These are phyloP conservation scores for Pholiota microspora DNA, from an alignment of 768 basidiomycete genomes.

Conservation along the genomic window DNA sequence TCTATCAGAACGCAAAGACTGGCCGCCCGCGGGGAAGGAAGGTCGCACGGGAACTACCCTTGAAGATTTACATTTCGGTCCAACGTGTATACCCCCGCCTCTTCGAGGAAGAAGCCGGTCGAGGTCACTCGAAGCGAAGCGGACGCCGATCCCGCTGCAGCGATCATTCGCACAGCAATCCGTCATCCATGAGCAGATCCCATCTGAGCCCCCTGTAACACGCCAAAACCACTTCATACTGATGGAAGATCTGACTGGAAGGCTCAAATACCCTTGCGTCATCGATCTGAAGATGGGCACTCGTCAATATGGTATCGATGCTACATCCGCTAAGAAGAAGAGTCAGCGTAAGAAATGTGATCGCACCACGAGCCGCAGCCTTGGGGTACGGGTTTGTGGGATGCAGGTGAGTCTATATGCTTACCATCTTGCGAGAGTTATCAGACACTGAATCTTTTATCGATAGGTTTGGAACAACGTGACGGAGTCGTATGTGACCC, in stretches of 20 bases:
- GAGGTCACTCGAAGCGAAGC: slow-evolving; percentile 35
- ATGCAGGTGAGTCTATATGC: slow-evolving; percentile 80
- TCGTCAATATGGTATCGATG: slow-evolving; percentile 96
- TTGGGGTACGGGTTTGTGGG: slow-evolving; percentile 94
- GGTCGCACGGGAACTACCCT: neutral
- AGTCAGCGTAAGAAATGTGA: slow-evolving; percentile 99
- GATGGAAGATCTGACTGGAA: slow-evolving; percentile 97
- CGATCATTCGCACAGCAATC: slow-evolving; percentile 23
- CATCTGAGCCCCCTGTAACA: slow-evolving; percentile 49
- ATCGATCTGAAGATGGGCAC: slow-evolving; percentile 99
- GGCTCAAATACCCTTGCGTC: slow-evolving; percentile 89
- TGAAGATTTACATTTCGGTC: slow-evolving; percentile 4
- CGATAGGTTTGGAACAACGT: slow-evolving; percentile 88
- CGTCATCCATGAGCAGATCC: slow-evolving; percentile 32
- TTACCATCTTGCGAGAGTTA: slow-evolving; percentile 9
- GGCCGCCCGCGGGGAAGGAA: neutral
- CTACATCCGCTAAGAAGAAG: slow-evolving; percentile 89
- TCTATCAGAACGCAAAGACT: slow-evolving; percentile 1
- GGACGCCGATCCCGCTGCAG: slow-evolving; percentile 24
- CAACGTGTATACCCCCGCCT: slow-evolving; percentile 25
- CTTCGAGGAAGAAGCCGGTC: slow-evolving; percentile 46
- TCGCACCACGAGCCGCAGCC: slow-evolving; percentile 84
- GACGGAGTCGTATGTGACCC: slow-evolving; percentile 82
- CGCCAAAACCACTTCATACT: slow-evolving; percentile 97
- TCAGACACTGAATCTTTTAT: slow-evolving; percentile 9